Evolutionary conservation across 768 basidiomycete genomes (phyloP), one percentile per base, ranked within the genome.

Genomic region (Dentipellis sp.): DNA sequence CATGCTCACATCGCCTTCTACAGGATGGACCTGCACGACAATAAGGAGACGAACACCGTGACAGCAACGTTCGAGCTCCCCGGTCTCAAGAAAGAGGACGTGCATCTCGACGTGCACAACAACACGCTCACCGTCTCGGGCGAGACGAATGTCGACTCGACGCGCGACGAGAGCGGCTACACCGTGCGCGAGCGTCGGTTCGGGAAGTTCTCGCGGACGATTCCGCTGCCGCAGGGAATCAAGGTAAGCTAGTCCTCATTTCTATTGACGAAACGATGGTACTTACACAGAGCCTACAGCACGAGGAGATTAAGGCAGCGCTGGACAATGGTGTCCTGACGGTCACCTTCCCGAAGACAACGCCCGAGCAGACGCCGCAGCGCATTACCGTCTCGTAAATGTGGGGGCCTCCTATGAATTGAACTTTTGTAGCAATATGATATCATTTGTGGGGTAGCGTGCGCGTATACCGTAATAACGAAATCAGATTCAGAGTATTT

Each of bases 11-110:
- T 16, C 11, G 3, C n/a, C n/a, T 52, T 38, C 3, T 29, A 19
- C 42, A 53, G 81, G 58, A 76, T 81, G 74, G 78, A 82, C 58
- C 64, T 81, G 10, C 75, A 79, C 58, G 78, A 82, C 59, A 68
- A 79, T 53, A 37, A 61, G 2, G 71, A 77, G 21, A 66, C 65
- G 23, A 78, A 79, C 58, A 63, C 70, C 17, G 74, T 84, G 52
- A 78, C 75, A 1, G 82, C 80, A 29, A 65, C 71, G 12, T 79
- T 82, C 60, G 82, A 84, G 57, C 67, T 84, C 19, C 80, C 83
- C 1, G 81, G 80, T 11, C 39, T 82, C 47, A 70, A 70, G 57
- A 74, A 77, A 23, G 76, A 80, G 51, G 68, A 81, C 55, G 69
- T 83, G 55, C 64, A 67, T 50, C 74, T 84, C 55, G 79, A 82